Percentiles rank a stretch among this genome's conserved stretches.
These are phyloP conservation scores for Parasitella parasitica DNA, from an alignment of 371 early-diverging fungal species.

Conservation along the genomic window DNA sequence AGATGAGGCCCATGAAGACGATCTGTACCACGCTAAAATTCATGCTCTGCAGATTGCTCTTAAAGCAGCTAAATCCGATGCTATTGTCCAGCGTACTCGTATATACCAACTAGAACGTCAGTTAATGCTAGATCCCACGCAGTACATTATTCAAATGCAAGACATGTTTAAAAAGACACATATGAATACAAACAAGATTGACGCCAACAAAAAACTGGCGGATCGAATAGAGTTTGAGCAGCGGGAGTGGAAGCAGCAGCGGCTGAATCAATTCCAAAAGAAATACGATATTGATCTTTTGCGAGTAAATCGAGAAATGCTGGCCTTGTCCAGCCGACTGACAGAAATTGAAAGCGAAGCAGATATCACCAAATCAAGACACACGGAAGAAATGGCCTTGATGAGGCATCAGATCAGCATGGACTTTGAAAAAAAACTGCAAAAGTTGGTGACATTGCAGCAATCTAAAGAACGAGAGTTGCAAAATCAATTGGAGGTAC, in stretches of 20 bases:
- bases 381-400: background rate
- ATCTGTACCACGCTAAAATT: background rate
- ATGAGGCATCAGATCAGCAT: background rate
- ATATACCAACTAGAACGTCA: conserved; percentile 17
- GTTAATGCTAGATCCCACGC: background rate
- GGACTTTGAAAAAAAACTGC: conserved; percentile 3
- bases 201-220: background rate
- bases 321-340: conserved; percentile 11
- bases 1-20: background rate
- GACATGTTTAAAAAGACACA: conserved; percentile 5
- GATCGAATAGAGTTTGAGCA: conserved; percentile 14
- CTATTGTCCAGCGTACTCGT: conserved; percentile 1
- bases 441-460: background rate
- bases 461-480: conserved; percentile 1
- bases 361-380: background rate
- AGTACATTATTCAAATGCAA: background rate
- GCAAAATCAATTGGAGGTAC: background rate
- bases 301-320: conserved; percentile 13
- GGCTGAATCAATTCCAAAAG: conserved; percentile 2
- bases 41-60: conserved; percentile 5
- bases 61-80: conserved; percentile 15
- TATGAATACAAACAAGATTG: background rate
- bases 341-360: conserved; percentile 23
- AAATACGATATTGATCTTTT: conserved; percentile 10
- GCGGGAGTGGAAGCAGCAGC: conserved; percentile 3